Conservation (phyloP, 2,329 filamentous ascomycete genomes). For the Phyllosticta citribraziliensis region DNA sequence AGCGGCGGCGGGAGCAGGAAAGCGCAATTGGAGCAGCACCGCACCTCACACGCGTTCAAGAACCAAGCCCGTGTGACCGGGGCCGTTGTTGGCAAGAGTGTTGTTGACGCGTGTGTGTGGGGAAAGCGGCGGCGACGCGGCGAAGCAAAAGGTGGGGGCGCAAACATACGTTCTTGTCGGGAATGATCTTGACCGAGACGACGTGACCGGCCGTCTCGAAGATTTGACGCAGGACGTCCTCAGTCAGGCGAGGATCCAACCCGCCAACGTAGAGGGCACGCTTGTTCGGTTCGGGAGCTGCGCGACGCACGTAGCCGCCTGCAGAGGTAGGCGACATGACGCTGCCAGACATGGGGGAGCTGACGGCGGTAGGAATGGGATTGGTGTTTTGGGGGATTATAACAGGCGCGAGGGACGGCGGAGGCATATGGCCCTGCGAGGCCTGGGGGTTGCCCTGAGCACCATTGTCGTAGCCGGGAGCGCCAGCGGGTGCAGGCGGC, state of each 20-base stretch:
- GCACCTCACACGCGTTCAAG: background rate
- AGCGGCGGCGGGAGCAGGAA: background rate
- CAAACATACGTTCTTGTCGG: constrained; percentile 90
- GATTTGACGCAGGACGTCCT: constrained; percentile 93
- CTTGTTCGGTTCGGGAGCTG: constrained; percentile 97
- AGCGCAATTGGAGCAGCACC: background rate
- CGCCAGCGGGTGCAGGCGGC: constrained; percentile 58
- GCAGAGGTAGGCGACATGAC: constrained; percentile 81
- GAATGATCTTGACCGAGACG: constrained; percentile 98
- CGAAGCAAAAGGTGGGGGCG: constrained; percentile 9
- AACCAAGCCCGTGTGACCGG: background rate
- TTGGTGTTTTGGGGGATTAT: constrained; percentile 94
- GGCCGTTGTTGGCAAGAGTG: background rate
- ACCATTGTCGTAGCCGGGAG: constrained; percentile 71
- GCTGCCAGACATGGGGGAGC: constrained; percentile 68
- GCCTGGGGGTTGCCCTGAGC: constrained; percentile 59
- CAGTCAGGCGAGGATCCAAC: constrained; percentile 86
- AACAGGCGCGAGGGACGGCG: constrained; percentile 72
- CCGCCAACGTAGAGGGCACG: constrained; percentile 92
- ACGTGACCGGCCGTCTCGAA: constrained; percentile 99
- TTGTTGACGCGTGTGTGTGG: background rate
- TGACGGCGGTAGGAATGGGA: constrained; percentile 85
- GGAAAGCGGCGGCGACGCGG: background rate
- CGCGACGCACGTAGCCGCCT: constrained; percentile 73
- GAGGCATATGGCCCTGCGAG: constrained; percentile 71